Evolutionary conservation across 1,139 yeast species (phyloP).

Genomic region (Geotrichum fermentans): DNA sequence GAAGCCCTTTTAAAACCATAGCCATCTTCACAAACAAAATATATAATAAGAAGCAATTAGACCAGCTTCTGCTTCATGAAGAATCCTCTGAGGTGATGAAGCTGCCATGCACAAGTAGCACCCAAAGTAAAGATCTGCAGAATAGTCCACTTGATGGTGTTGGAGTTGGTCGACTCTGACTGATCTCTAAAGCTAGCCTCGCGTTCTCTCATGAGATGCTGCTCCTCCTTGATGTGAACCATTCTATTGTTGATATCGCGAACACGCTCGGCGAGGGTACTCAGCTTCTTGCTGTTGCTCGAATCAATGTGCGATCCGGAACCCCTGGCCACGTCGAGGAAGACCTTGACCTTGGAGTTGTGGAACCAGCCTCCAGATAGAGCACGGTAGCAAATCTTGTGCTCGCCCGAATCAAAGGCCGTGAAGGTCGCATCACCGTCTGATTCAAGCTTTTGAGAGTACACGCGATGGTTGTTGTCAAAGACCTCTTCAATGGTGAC

Average conservation of each 20-base stretch:
- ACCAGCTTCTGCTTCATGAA: conserved; percentile 63
- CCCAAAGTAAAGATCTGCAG: conserved; percentile 55
- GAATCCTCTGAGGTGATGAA: conserved; percentile 57
- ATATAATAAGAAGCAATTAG: conserved; percentile 28
- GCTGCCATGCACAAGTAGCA: conserved; percentile 63
- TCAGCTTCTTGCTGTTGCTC: conserved; percentile 46
- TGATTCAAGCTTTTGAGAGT: conserved; percentile 56
- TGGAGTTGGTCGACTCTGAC: conserved; percentile 60
- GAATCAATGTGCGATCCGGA: conserved; percentile 51
- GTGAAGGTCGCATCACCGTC: conserved; percentile 63
- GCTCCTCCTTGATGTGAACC: conserved; percentile 57
- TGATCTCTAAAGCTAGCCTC: conserved; percentile 65
- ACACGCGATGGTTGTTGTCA: conserved; percentile 63
- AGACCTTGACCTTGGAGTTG: conserved; percentile 46
- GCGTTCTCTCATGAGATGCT: conserved; percentile 60
- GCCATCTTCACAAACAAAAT: too few species aligned
- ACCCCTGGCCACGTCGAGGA: conserved; percentile 49
- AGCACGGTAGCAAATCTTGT: conserved; percentile 65
- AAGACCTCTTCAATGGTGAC: conserved; percentile 60
- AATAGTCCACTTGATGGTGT: conserved; percentile 62
- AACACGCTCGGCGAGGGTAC: conserved; percentile 51
- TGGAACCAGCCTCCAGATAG: conserved; percentile 57
- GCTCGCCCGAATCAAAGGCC: conserved; percentile 69
- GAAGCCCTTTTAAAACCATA: too few species aligned
- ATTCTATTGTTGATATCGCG: conserved; percentile 52